Evolutionary conservation across 352 stramenopile genomes (phyloP).

Genomic region (Phytophthora cactorum): DNA sequence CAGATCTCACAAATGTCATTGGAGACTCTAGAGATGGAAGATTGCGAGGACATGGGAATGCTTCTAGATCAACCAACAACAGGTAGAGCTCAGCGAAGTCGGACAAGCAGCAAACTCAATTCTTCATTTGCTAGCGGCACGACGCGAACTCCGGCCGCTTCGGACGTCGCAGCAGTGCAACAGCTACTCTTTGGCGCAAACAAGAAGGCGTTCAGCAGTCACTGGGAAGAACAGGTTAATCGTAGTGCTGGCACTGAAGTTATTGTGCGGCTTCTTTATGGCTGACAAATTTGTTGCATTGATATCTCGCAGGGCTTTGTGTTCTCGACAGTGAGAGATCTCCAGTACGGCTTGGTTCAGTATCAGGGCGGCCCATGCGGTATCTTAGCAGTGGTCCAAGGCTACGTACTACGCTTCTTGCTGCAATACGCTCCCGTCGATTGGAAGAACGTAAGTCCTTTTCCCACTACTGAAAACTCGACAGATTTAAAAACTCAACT

Average conservation of each 20-base stretch:
- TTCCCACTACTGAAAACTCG: not conserved
- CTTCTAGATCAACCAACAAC: constrained; percentile 19
- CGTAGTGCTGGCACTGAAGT: not conserved
- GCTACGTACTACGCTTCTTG: constrained; percentile 88
- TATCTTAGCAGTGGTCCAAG: constrained; percentile 94
- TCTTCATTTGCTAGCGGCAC: constrained; percentile 3
- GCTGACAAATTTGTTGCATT: constrained; percentile 15
- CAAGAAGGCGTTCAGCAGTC: constrained; percentile 66
- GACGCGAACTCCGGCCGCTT: constrained; percentile 35
- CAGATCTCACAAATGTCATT: constrained; percentile 4
- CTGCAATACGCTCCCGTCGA: constrained; percentile 42
- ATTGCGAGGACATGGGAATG: constrained; percentile 55
- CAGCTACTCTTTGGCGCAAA: constrained; percentile 61
- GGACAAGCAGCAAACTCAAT: not conserved
- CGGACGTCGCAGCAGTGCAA: constrained; percentile 57
- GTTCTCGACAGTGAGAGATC: constrained; percentile 52
- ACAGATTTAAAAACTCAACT: not conserved
- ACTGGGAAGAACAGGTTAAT: constrained; percentile 74
- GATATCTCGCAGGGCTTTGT: constrained; percentile 63
- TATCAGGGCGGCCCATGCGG: constrained; percentile 94
- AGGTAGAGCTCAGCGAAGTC: constrained; percentile 4
- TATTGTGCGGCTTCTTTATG: not conserved
- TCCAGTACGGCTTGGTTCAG: constrained; percentile 93
- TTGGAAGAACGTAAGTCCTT: constrained; percentile 70
- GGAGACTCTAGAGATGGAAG: constrained; percentile 52